phyloP scores from a whole-genome alignment of 306 rosid species.

The Neltuma alba region DNA sequence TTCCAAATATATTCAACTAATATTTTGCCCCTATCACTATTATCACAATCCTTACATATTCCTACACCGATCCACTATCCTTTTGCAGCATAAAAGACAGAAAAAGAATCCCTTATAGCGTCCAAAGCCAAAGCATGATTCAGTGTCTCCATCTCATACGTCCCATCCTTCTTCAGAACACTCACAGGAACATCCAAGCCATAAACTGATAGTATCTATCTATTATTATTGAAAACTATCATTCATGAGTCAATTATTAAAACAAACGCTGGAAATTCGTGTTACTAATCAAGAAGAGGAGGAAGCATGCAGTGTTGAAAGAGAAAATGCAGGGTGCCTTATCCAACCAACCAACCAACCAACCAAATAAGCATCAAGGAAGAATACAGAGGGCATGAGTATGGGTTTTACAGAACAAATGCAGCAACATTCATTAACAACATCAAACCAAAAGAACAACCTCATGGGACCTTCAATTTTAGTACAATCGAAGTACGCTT shows the following conservation, averaged over 20 bases:
- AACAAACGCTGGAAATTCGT: slow-evolving; percentile 46
- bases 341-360: slow-evolving; percentile 57
- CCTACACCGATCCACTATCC: slow-evolving; percentile 30
- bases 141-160: background rate
- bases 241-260: background rate
- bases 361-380: slow-evolving; percentile 24
- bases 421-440: slow-evolving; percentile 46
- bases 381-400: slow-evolving; percentile 53
- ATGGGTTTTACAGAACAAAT: slow-evolving; percentile 51
- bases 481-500: slow-evolving; percentile 93
- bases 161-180: slow-evolving; percentile 16
- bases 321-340: slow-evolving; percentile 43
- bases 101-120: slow-evolving; percentile 24
- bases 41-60: background rate
- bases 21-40: slow-evolving; percentile 31
- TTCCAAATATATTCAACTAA: slow-evolving; percentile 30
- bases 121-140: slow-evolving; percentile 28
- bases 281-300: slow-evolving; percentile 46
- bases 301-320: slow-evolving; percentile 50
- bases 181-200: background rate
- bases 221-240: too few species aligned
- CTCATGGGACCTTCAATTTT: slow-evolving; percentile 46
- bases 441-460: slow-evolving; percentile 50
- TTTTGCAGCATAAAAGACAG: slow-evolving; percentile 15
- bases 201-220: background rate